These are phyloP conservation scores for Tagetes patula DNA, from an alignment of 129 eudicot genomes.

Conservation along the genomic window DNA sequence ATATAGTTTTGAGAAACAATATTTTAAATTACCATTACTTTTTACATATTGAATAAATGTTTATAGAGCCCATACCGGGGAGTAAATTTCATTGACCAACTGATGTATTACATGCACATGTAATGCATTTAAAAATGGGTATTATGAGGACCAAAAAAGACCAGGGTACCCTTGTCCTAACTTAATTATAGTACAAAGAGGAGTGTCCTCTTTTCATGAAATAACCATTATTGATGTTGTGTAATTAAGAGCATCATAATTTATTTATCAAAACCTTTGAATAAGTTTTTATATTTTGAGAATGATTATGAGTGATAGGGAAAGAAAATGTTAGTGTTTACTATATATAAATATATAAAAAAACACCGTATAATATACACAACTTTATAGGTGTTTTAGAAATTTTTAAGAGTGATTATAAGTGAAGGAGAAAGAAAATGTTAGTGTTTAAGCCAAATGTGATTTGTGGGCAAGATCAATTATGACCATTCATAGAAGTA, in stretches of 20 bases:
- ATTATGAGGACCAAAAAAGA: conserved; percentile 14
- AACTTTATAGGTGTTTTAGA: no score
- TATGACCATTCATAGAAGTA: no score
- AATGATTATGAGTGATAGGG: no score
- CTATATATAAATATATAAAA: no score
- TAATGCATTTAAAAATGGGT: conserved; percentile 8
- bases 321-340: no score
- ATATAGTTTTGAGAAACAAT: background rate
- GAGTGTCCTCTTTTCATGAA: conserved; percentile 24
- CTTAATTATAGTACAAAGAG: conserved; percentile 23
- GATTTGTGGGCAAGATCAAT: no score
- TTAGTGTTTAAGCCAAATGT: no score
- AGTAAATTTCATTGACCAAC: conserved; percentile 22
- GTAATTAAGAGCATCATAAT: background rate
- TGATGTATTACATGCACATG: conserved; percentile 27
- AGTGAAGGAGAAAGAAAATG: no score
- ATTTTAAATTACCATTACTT: background rate
- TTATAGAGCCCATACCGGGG: background rate
- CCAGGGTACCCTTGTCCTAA: conserved; percentile 5
- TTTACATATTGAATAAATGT: background rate
- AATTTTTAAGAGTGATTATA: no score
- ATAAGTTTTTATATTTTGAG: no score
- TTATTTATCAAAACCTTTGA: no score
- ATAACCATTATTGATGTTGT: conserved; percentile 19
- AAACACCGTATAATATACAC: no score